Evolutionary conservation across 1,284 basidiomycete species (phyloP), one percentile per base, ranked within the genome.

Genomic region (Tylopilus orsonianus): DNA sequence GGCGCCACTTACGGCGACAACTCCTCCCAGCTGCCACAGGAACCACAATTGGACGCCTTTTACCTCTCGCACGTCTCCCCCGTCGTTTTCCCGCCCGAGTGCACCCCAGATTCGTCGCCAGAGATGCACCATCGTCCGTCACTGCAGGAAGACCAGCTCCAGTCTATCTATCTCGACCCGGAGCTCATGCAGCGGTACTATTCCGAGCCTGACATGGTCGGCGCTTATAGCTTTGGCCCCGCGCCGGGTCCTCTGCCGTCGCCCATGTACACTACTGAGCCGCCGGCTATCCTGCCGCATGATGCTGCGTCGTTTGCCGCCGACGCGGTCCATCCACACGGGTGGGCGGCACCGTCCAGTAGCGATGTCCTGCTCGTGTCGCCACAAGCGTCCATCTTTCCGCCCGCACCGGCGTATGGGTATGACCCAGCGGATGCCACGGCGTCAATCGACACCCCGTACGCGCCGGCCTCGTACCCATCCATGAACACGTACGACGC

Each of bases 51-150:
- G 22, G 57, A 57, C 16, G 30, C 53, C 1, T 24, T 61, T 18
- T 66, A 57, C 37, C 52, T 62, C 19, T 55, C 66, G 3, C 65
- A 65, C 6, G 3, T 61, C 5, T 54, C 61, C n/a, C 53, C 65
- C 5, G 34, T 49, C 42, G 9, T 40, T 26, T 64, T 69, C 41
- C 39, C 56, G 4, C 24, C 53, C 8, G 53, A 53, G 7, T 52
- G 44, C 30, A 52, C 43, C 18, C 49, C 56, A 5, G 44, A 58
- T 8, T 27, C 50, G 5, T 49, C 53, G 1, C 57, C 60, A 5
- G 52, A 61, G 18, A 41, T 38, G 4, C 49, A 54, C 4, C 48
- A 42, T 13, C 52, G 57, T 29, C 33, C 49, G 19, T 60, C 56
- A 4, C 26, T 62, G 7, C 60, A 55, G 0, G 64, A 67, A 18